Evolutionary conservation across 2,329 filamentous ascomycete species (phyloP), one percentile per base, ranked within the genome.

Genomic region (Phaeoacremonium minimum): DNA sequence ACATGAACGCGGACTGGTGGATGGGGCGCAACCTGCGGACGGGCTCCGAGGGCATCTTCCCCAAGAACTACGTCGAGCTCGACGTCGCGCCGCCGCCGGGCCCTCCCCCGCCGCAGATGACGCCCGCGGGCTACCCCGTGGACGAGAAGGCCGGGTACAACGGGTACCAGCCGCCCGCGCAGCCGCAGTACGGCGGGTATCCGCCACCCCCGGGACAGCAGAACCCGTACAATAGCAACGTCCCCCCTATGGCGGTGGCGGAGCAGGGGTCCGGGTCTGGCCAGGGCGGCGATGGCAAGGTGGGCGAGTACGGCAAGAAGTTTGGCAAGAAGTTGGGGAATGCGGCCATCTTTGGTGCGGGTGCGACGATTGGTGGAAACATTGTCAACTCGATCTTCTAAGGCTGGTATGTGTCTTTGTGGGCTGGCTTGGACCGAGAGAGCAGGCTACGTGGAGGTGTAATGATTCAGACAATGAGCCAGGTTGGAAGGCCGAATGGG

Each of bases 1-100:
- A 95, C 69, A 93, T 95, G 84, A 97, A 97, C 64, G 80, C 83
- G 44, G 90, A 97, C 63, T 97, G 91, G 91, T 96, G 89, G 88
- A 83, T 88, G 72, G 91, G 91, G 48, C 79, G 77, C 50, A 95
- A 95, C 63, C 71, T 83, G 53, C 80, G 88, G 36, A 95, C 89
- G 7, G 84, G 84, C 38, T 67, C 78, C 48, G 87, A 95, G 65
- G 91, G 91, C 51, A 95, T 97, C 58, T 97, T 97, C 74, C 91
- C 91, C n/a, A 79, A 84, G 49, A 88, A 77, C 58, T 97, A 97
- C 57, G 90, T 85, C 35, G 81, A 90, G 49, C 73, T 84, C 47
- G 80, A 84, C 59, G 41, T 41, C 13, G 43, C 30, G 6, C 37
- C 35, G 35, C 70, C 34, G 43, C 58, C 55, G 49, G 60, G 55